Base-by-base conservation (phyloP, 176 grass and related monocot species). In the Oryza meridionalis region DNA sequence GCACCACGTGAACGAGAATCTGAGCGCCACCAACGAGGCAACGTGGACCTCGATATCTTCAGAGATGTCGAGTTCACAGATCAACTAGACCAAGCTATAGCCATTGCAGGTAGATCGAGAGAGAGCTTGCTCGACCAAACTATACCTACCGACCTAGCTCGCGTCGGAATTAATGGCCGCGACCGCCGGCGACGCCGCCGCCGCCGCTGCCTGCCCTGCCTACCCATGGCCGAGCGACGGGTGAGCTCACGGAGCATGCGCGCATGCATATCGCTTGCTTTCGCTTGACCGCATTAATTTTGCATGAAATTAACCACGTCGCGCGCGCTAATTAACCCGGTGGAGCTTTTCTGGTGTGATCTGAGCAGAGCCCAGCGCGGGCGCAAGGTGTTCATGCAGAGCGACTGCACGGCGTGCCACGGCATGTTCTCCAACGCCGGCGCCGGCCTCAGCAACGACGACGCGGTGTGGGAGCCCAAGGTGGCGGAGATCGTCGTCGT, bases 341-440 rank as follows among this genome's bases (percentile, higher is more conserved):
- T 27, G 11, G 6, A 53, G 1, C 19, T 25, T 27, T 9, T 7
- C 2, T 61, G 10, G 19, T 64, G 27, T n/a, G 43, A 24, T 55
- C 27, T n/a, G 43, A 22, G 55, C 81, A 84, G 73, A 29, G 17
- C 65, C 6, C 86, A 77, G 8, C 80, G 88, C 43, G 86, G 85
- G 12, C 70, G 70, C 5, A 81, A 90, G 77, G 86, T 94, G 76
- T 94, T 83, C 83, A 87, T 88, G 81, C 82, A 85, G 78, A 59
- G 81, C 67, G 71, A 72, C 81, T 91, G 92, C 87, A 46, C 92
- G 4, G 84, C 92, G 77, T 94, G 92, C 88, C 40, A 42, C 40
- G 8, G 40, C 40, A 42, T 42, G 40, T 42, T 43, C 42, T 43
- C 9, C 42, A 11, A 11, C n/a, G n/a, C n/a, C 9, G 1, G 3